These are phyloP conservation scores for Wickerhamiella vanderwaltii DNA, from an alignment of 805 yeast genomes.

Conservation along the genomic window DNA sequence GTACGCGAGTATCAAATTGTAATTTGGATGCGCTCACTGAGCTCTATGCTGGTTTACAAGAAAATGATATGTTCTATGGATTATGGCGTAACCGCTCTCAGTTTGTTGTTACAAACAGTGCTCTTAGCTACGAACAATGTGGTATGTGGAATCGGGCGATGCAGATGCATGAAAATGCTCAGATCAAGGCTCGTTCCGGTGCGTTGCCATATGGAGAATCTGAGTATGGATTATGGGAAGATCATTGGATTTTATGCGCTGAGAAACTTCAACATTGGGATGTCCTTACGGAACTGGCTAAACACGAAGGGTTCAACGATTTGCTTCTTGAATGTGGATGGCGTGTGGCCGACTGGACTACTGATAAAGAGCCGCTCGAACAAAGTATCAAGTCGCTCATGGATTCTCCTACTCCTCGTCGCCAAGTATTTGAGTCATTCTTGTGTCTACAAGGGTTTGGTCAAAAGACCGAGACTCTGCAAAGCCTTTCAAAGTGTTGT, in stretches of 20 bases:
- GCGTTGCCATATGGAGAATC: slow-evolving; percentile 90
- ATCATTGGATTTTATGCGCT: slow-evolving; percentile 95
- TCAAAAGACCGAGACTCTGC: slow-evolving; percentile 75
- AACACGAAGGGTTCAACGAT: slow-evolving; percentile 96
- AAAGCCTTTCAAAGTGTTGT: slow-evolving; percentile 71
- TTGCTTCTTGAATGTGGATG: slow-evolving; percentile 95
- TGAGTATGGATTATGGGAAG: slow-evolving; percentile 96
- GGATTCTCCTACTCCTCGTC: slow-evolving; percentile 97
- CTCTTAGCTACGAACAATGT: slow-evolving; percentile 85
- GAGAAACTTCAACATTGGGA: slow-evolving; percentile 98
- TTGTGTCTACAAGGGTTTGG: slow-evolving; percentile 86
- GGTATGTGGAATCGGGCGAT: slow-evolving; percentile 93
- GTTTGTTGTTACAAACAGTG: slow-evolving; percentile 84
- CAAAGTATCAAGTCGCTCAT: slow-evolving; percentile 89
- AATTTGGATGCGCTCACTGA: slow-evolving; percentile 86
- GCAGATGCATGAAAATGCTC: slow-evolving; percentile 90
- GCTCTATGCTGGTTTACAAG: slow-evolving; percentile 75
- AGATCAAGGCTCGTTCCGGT: slow-evolving; percentile 90
- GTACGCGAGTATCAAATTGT: slow-evolving; percentile 64
- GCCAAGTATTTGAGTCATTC: slow-evolving; percentile 93
- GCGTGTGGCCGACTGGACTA: slow-evolving; percentile 98
- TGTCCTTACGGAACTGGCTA: slow-evolving; percentile 85
- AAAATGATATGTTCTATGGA: slow-evolving; percentile 95
- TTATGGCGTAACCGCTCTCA: slow-evolving; percentile 95
- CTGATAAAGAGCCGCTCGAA: slow-evolving; percentile 87